Base-by-base conservation (phyloP, 2,329 filamentous ascomycete species). In the Falciphora oryzae region DNA sequence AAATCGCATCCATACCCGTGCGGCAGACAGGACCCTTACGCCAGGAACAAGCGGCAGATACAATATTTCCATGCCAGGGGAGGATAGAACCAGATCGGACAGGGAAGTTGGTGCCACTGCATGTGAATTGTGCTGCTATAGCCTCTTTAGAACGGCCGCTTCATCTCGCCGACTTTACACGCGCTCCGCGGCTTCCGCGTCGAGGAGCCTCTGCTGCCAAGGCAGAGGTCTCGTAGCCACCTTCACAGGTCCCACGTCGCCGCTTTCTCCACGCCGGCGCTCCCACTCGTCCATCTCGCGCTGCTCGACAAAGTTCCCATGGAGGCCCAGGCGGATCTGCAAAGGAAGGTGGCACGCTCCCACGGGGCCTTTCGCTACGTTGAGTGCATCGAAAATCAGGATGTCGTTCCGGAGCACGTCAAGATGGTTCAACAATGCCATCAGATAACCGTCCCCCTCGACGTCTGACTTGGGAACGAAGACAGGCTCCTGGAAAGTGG, bases 401-500 rank as follows among this genome's bases (percentile, higher is more conserved):
- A 79, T 74, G 63, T 80, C 78, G 67, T 80, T 80, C 61, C 78
- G 72, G 38, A 79, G 69, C 61, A 76, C 73, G 67, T 82, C 81
- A 4, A 82, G 75, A 63, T 78, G 75, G 67, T 81, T 80, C 57
- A 80, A 71, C 62, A 80, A 73, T 27, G 79, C 79, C 44, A 83
- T 76, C 67, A 77, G 75, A 67, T 82, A 84, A 1, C 82, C 82
- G 63, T 84, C 80, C 0, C 81, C 82, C 67, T 85, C 81, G 1
- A 65, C 72, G 0, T 73, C 76, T 0, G 71, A 70, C 38, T 74
- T 73, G 0, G 83, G 82, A 16, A 85, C 79, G 65, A 85, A 85
- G 0, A 81, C 78, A 0, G 83, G 82, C 66, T 85, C 83, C 69
- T 85, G 82, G 66, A 83, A 80, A 0, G 80, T 80, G 31, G 75